phyloP scores from a whole-genome alignment of 2,329 filamentous ascomycete species.

The Ilyonectria robusta region DNA sequence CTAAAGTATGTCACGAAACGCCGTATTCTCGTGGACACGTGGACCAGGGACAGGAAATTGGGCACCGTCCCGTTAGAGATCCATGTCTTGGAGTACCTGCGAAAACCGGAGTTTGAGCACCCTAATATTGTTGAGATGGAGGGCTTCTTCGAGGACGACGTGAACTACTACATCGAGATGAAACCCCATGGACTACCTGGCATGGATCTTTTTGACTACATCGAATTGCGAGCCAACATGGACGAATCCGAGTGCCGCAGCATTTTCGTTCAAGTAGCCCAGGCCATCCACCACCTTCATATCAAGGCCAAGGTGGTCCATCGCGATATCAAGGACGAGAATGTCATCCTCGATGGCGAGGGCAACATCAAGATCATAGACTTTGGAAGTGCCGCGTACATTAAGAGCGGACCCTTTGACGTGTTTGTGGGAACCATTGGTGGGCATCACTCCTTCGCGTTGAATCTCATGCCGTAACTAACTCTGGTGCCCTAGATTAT shows the following conservation, averaged over 20 bases:
- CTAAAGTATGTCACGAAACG: constrained; percentile 98
- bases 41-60: constrained; percentile 92
- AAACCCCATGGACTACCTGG: constrained; percentile 93
- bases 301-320: constrained; percentile 93
- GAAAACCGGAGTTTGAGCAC: constrained; percentile 77
- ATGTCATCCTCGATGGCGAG: constrained; percentile 95
- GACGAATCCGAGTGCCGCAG: constrained; percentile 93
- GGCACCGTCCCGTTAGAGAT: constrained; percentile 98
- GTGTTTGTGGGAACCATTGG: constrained; percentile 99
- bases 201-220: constrained; percentile 99
- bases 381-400: constrained; percentile 97
- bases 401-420: constrained; percentile 98
- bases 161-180: constrained; percentile 99
- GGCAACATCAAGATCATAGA: constrained; percentile 97
- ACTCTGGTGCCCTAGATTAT: constrained; percentile 77
- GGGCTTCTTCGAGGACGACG: constrained; percentile 82
- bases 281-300: constrained; percentile 92
- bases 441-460: constrained; percentile 60
- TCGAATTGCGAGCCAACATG: constrained; percentile 96
- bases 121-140: constrained; percentile 82
- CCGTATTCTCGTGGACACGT: constrained; percentile 96
- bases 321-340: constrained; percentile 99
- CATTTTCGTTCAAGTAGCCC: constrained; percentile 94
- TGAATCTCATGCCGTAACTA: constrained; percentile 27
- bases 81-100: constrained; percentile 94